Conservation (phyloP, 352 stramenopile genomes). For the Phytophthora hibernalis region DNA sequence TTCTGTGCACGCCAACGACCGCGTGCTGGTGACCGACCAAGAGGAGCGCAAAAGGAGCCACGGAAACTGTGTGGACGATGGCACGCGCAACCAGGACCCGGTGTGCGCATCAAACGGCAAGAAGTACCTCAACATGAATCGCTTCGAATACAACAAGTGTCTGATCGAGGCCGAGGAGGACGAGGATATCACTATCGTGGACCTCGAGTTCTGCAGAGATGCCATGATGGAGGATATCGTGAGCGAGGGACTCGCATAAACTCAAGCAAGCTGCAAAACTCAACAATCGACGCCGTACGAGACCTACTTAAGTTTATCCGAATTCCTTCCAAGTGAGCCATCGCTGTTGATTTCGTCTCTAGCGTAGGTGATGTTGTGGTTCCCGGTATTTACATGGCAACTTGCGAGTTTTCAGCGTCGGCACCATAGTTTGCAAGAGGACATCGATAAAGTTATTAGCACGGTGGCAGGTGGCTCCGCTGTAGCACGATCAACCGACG, state of each 20-base stretch:
- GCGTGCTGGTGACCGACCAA: conserved; percentile 27
- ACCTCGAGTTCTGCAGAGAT: conserved; percentile 50
- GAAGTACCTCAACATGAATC: conserved; percentile 57
- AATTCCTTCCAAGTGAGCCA: neutral
- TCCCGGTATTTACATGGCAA: too few species aligned
- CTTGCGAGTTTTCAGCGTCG: too few species aligned
- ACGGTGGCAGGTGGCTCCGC: conserved; percentile 50
- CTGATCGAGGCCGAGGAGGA: conserved; percentile 36
- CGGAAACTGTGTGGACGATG: conserved; percentile 38
- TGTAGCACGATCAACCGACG: conserved; percentile 74
- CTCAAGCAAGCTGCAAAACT: neutral
- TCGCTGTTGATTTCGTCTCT: neutral
- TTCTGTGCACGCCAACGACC: conserved; percentile 41
- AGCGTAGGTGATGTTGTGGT: neutral
- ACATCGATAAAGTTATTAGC: conserved; percentile 14
- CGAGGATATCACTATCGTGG: conserved; percentile 39
- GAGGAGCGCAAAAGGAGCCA: conserved; percentile 31
- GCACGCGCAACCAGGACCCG: conserved; percentile 48
- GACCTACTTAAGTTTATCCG: too few species aligned
- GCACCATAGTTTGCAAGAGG: too few species aligned
- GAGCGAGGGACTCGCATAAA: conserved; percentile 23
- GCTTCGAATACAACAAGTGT: conserved; percentile 62
- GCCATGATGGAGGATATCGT: conserved; percentile 38
- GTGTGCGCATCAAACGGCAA: conserved; percentile 65
- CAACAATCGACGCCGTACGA: neutral